Evolutionary conservation across 2,329 filamentous ascomycete genomes (phyloP).

Genomic region (Fusarium newnesense): DNA sequence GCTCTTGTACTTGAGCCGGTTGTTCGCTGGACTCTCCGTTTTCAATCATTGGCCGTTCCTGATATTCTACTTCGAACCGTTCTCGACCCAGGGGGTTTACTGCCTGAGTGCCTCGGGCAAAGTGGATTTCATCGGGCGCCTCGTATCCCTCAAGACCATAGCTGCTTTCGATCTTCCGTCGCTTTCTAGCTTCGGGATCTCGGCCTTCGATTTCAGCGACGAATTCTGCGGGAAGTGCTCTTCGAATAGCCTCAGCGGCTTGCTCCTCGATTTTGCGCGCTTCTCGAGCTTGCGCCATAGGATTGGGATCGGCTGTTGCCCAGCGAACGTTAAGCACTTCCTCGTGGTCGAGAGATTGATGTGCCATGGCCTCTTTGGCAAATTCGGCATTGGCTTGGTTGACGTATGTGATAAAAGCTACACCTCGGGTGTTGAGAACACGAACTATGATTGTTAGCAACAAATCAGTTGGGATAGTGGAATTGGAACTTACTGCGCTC

Average conservation of each 20-base stretch:
- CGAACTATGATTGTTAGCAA: constrained; percentile 60
- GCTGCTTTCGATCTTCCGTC: constrained; percentile 86
- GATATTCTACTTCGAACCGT: constrained; percentile 71
- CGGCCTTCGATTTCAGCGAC: constrained; percentile 94
- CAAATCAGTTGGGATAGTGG: neutral
- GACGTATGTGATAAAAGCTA: constrained; percentile 93
- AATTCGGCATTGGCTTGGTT: constrained; percentile 93
- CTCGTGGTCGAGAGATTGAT: constrained; percentile 89
- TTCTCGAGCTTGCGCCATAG: constrained; percentile 92
- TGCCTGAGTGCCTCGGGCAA: constrained; percentile 78
- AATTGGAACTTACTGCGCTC: constrained; percentile 70
- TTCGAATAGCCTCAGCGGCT: constrained; percentile 90
- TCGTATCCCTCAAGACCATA: constrained; percentile 94
- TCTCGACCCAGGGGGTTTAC: constrained; percentile 68
- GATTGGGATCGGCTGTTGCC: constrained; percentile 97
- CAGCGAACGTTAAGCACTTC: constrained; percentile 96
- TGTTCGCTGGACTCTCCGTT: constrained; percentile 60
- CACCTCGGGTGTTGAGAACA: constrained; percentile 87
- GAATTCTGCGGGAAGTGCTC: constrained; percentile 88
- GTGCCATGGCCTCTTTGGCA: constrained; percentile 94
- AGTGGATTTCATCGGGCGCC: constrained; percentile 93
- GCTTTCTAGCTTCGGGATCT: constrained; percentile 86
- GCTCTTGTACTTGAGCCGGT: constrained; percentile 47
- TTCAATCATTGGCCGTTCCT: constrained; percentile 69
- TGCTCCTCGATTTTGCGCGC: constrained; percentile 92